Evolutionary conservation across 768 basidiomycete species (phyloP).

Genomic region (Tubosaeta brunneosetosa): DNA sequence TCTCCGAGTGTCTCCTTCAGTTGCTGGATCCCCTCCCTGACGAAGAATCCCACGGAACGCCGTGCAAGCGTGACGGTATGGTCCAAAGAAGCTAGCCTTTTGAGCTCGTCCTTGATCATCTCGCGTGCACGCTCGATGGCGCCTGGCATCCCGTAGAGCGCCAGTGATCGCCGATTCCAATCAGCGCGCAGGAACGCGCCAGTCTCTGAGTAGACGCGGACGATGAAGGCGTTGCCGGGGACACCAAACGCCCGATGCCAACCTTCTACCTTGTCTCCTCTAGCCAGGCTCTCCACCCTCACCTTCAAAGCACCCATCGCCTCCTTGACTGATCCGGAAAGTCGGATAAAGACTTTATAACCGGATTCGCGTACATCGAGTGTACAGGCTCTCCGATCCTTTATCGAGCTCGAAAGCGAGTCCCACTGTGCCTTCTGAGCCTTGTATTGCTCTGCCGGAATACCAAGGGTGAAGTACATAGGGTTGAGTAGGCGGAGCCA

Average conservation of each 20-base stretch:
- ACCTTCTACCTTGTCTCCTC: conserved; percentile 44
- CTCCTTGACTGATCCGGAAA: conserved; percentile 50
- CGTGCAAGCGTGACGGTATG: conserved; percentile 36
- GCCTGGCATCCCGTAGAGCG: conserved; percentile 40
- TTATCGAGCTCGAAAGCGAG: conserved; percentile 33
- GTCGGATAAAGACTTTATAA: conserved; percentile 35
- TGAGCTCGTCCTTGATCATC: conserved; percentile 45
- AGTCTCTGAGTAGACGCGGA: conserved; percentile 31
- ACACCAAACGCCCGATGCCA: conserved; percentile 47
- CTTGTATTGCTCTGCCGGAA: conserved; percentile 45
- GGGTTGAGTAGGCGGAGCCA: conserved; percentile 44
- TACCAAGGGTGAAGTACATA: conserved; percentile 46
- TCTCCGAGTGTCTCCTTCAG: conserved; percentile 53
- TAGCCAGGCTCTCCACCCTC: conserved; percentile 49
- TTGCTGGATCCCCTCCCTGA: conserved; percentile 44
- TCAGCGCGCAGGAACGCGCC: conserved; percentile 44
- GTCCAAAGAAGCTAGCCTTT: conserved; percentile 42
- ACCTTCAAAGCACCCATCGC: conserved; percentile 56
- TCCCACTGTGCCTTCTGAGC: conserved; percentile 51
- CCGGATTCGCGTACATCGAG: conserved; percentile 27
- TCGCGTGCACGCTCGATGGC: conserved; percentile 40
- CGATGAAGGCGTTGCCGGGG: conserved; percentile 31
- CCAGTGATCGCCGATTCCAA: conserved; percentile 41
- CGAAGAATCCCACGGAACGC: conserved; percentile 45
- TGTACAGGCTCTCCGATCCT: conserved; percentile 34